These are phyloP conservation scores for Naganishia sp. DNA, from an alignment of 1,284 basidiomycete species.

Conservation along the genomic window DNA sequence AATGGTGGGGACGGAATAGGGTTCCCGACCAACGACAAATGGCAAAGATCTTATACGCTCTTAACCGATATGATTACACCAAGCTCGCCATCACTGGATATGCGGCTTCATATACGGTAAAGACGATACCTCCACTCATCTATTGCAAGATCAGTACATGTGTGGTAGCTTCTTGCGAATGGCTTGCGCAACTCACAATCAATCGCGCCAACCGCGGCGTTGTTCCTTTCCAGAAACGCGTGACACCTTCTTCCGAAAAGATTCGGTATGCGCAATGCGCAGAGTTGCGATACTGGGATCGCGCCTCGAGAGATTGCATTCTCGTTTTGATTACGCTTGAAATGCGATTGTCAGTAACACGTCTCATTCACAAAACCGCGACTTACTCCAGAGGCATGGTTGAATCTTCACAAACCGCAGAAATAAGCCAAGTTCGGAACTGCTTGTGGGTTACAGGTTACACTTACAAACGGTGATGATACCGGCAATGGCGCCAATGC, in stretches of 20 bases:
- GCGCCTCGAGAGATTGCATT: slow-evolving; percentile 90
- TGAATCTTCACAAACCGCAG: slow-evolving; percentile 41
- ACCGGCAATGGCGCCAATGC: slow-evolving; percentile 88
- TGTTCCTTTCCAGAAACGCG: slow-evolving; percentile 93
- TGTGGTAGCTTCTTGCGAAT: neutral
- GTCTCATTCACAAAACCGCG: neutral
- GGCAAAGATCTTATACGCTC: too few relatives aligned
- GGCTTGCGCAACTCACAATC: slow-evolving; percentile 63
- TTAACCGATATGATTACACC: slow-evolving; percentile 5
- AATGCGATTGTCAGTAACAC: neutral
- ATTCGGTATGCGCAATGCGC: slow-evolving; percentile 93
- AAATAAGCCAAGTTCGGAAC: neutral
- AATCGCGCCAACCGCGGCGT: slow-evolving; percentile 82
- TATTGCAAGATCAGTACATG: slow-evolving; percentile 45
- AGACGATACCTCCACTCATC: slow-evolving; percentile 92
- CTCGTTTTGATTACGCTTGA: slow-evolving; percentile 90
- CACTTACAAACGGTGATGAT: slow-evolving; percentile 85
- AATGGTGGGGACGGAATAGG: too few relatives aligned
- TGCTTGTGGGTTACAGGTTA: neutral
- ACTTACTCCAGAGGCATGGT: slow-evolving; percentile 92
- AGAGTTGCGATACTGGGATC: slow-evolving; percentile 80
- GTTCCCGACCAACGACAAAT: too few relatives aligned
- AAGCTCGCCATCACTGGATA: slow-evolving; percentile 44
- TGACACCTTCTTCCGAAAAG: slow-evolving; percentile 81
- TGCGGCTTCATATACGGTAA: slow-evolving; percentile 78